Conservation (phyloP, 371 early-diverging fungal species). For the Mucor irregularis region DNA sequence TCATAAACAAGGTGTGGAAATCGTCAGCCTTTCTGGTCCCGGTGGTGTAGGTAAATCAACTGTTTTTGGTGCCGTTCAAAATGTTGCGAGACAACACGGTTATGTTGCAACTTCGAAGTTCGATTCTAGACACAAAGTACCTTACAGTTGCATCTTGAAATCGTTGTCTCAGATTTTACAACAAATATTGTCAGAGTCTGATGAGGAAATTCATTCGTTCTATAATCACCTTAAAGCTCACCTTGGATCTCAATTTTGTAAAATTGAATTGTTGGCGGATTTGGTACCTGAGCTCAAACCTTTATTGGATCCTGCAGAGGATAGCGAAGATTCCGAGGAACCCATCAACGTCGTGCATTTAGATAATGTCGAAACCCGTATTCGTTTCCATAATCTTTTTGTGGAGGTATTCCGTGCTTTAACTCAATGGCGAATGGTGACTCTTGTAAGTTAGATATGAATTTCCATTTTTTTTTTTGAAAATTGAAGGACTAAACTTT, state of each 20-base stretch:
- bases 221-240: slow-evolving; percentile 34
- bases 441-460: slow-evolving; percentile 30
- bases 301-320: slow-evolving; percentile 27
- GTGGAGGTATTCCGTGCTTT: slow-evolving; percentile 43
- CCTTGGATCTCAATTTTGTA: slow-evolving; percentile 38
- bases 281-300: slow-evolving; percentile 45
- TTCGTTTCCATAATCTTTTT: slow-evolving; percentile 43
- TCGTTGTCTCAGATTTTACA: slow-evolving; percentile 45
- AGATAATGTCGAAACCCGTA: slow-evolving; percentile 40
- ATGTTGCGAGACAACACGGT: slow-evolving; percentile 41
- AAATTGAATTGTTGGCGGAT: slow-evolving; percentile 35
- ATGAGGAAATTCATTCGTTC: slow-evolving; percentile 37
- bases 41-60: slow-evolving; percentile 52
- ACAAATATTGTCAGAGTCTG: slow-evolving; percentile 45
- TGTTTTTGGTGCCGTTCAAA: slow-evolving; percentile 37
- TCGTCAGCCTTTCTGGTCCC: slow-evolving; percentile 40
- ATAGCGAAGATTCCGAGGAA: slow-evolving; percentile 17
- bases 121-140: slow-evolving; percentile 40
- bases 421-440: slow-evolving; percentile 48
- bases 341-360: slow-evolving; percentile 23
- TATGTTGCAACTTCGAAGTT: slow-evolving; percentile 45
- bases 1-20: slow-evolving; percentile 26
- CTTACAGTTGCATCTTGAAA: slow-evolving; percentile 39
- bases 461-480: background rate
- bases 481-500: too few relatives aligned